Evolutionary conservation across 2,329 filamentous ascomycete genomes (phyloP).

Genomic region (Fonsecaea multimorphosa): DNA sequence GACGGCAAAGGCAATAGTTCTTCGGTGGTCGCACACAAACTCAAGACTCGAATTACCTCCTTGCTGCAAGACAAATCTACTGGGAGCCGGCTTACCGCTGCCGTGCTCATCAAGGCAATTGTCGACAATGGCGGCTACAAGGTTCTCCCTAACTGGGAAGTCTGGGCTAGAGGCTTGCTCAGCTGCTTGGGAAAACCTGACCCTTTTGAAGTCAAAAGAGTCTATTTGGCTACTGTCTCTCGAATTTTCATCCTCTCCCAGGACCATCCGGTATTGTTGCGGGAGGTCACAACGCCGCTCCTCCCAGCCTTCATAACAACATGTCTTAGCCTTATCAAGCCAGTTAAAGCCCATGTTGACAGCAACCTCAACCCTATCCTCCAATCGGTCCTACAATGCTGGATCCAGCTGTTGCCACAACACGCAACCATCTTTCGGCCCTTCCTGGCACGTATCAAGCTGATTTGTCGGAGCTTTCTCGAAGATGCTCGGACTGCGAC

Average conservation of each 20-base stretch:
- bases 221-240: constrained; percentile 77
- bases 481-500: constrained; percentile 62
- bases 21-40: constrained; percentile 75
- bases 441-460: constrained; percentile 70
- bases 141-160: constrained; percentile 71
- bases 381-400: constrained; percentile 72
- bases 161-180: constrained; percentile 80
- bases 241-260: constrained; percentile 84
- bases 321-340: constrained; percentile 68
- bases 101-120: constrained; percentile 78
- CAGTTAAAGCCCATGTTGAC: constrained; percentile 24
- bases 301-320: constrained; percentile 75
- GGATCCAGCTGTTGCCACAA: constrained; percentile 74
- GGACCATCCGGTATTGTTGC: constrained; percentile 78
- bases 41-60: constrained; percentile 77
- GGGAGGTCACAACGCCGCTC: constrained; percentile 86
- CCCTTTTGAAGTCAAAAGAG: constrained; percentile 73
- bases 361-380: constrained; percentile 56
- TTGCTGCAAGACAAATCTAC: constrained; percentile 77
- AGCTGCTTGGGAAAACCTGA: constrained; percentile 80
- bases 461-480: constrained; percentile 65
- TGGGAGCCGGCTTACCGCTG: constrained; percentile 77
- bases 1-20: constrained; percentile 66
- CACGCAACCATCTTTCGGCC: constrained; percentile 85
- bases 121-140: constrained; percentile 77